phyloP scores from a whole-genome alignment of 2,329 filamentous ascomycete genomes.

The Aureobasidium sp. region DNA sequence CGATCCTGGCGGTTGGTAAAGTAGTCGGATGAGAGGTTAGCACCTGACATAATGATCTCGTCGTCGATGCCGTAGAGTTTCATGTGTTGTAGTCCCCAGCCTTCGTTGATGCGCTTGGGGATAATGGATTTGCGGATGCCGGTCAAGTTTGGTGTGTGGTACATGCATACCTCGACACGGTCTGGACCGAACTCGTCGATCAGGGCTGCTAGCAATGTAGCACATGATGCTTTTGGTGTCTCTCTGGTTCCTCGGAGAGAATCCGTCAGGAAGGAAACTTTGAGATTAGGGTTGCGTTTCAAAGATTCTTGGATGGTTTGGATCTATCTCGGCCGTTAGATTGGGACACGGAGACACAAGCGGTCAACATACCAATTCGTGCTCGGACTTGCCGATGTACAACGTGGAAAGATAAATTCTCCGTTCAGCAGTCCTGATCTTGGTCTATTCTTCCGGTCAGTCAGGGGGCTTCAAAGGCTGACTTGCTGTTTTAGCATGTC shows the following conservation, averaged over 20 bases:
- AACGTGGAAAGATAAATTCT: slow-evolving; percentile 91
- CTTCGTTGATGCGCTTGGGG: slow-evolving; percentile 88
- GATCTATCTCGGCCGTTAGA: slow-evolving; percentile 43
- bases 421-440: slow-evolving; percentile 69
- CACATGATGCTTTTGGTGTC: slow-evolving; percentile 74
- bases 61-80: slow-evolving; percentile 96
- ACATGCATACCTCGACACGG: slow-evolving; percentile 91
- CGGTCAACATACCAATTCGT: slow-evolving; percentile 56
- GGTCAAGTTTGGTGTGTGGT: slow-evolving; percentile 91
- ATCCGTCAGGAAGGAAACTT: slow-evolving; percentile 84
- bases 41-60: slow-evolving; percentile 86
- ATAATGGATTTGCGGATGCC: slow-evolving; percentile 76
- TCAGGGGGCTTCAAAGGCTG: not conserved
- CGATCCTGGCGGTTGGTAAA: slow-evolving; percentile 93
- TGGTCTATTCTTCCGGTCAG: slow-evolving; percentile 45
- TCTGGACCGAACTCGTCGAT: slow-evolving; percentile 73
- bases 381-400: slow-evolving; percentile 90
- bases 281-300: slow-evolving; percentile 62
- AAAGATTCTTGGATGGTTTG: slow-evolving; percentile 68
- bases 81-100: slow-evolving; percentile 98
- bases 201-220: slow-evolving; percentile 78
- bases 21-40: slow-evolving; percentile 87
- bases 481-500: not conserved
- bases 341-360: not conserved
- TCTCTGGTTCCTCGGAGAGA: slow-evolving; percentile 86